Conservation (phyloP, 2,329 filamentous ascomycete species). For the Colletotrichum costaricense region DNA sequence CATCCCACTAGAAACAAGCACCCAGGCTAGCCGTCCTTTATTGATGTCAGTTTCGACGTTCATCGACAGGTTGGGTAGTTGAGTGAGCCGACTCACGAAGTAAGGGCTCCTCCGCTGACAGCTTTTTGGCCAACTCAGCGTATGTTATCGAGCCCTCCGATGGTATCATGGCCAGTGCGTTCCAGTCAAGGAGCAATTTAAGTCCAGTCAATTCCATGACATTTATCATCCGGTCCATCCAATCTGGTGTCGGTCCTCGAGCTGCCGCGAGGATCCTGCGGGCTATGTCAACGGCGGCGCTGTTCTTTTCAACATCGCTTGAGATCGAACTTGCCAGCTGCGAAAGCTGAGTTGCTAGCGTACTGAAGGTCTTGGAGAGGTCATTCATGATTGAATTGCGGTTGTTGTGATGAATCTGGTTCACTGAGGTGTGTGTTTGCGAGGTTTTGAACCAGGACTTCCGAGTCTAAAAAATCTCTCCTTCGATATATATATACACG, state of each 20-base stretch:
- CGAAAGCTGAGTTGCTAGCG: constrained; percentile 11
- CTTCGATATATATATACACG: not conserved
- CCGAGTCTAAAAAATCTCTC: too few relatives aligned
- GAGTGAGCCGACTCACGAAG: constrained; percentile 37
- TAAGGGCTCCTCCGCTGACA: constrained; percentile 42
- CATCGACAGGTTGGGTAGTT: too few relatives aligned
- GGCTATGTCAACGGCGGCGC: constrained; percentile 13
- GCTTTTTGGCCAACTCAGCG: constrained; percentile 41
- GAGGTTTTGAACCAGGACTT: not conserved
- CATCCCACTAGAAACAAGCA: constrained; percentile 37
- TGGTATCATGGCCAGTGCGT: constrained; percentile 46
- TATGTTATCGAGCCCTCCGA: constrained; percentile 41
- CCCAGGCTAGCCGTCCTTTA: constrained; percentile 37
- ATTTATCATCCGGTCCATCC: constrained; percentile 14
- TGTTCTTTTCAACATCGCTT: constrained; percentile 15
- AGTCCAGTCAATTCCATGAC: constrained; percentile 13
- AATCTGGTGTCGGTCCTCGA: constrained; percentile 16
- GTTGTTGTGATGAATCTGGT: not conserved
- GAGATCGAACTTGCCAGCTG: not conserved
- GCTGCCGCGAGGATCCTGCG: constrained; percentile 17
- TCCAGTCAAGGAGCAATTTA: constrained; percentile 46
- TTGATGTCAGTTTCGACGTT: not conserved
- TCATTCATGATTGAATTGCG: not conserved
- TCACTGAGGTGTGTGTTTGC: not conserved
- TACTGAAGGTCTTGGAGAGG: not conserved